Evolutionary conservation across 257 asterid species (phyloP), one percentile per base, ranked within the genome.

Genomic region (Solanum lycopersicoides): DNA sequence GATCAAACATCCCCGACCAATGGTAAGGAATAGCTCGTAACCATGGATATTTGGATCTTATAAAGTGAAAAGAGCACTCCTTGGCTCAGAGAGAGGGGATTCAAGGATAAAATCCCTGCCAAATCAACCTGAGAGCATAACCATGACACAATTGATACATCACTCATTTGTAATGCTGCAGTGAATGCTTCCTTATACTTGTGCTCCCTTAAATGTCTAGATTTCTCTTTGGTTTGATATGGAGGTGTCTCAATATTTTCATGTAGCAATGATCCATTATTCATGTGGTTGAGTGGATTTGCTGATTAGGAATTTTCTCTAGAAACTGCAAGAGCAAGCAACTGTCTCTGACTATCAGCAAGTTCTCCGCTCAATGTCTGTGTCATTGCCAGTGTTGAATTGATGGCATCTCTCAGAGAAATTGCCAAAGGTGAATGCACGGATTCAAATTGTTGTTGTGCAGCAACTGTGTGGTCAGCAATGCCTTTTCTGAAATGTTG

Each of bases 91-190:
- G 99, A 97, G 3, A 94, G 91, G 10, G 99, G 99, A 88, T 88
- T 94, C 95, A 83, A 86, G 5, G 95, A 87, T 92, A 95, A 84
- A 23, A 97, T 90, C n/a, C 94, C 91, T 5, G 90, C 93, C 86
- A 97, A 91, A 90, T 97, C 99, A 65, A 96, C 99, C 99, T 95
- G 99, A 92, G 98, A 83, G 93, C 99, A 96, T 86, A 96, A 73
- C 99, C 99, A 96, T 15, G 98, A 96, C 20, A 96, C 98, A 11
- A 95, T 94, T 47, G 88, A 90, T 63, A 96, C 97, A 84, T 96
- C 99, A 88, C 97, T 95, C 90, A 95, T 94, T 88, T 96, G 99
- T 88, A 97, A 88, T 68, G 99, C 99, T 85, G 91, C 59, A 71
- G 96, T 96, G 91, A 96, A 97, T 69, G 99, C 99, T 89, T 96